Evolutionary conservation across 768 basidiomycete species (phyloP), one percentile per base, ranked within the genome.

Genomic region (Tubosaeta sp.): DNA sequence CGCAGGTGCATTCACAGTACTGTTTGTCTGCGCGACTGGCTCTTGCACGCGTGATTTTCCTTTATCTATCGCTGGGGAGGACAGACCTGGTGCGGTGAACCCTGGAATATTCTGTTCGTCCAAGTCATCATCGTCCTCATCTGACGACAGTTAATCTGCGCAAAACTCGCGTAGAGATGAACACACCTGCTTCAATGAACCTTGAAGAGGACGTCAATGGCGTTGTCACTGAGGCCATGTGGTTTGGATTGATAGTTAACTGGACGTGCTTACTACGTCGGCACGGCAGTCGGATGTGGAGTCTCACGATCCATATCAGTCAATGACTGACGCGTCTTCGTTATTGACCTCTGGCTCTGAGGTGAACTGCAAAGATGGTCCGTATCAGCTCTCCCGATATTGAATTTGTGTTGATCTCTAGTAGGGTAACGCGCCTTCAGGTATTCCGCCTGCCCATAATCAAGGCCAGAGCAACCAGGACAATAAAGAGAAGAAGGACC

Each of bases 61-160:
- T 66, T 91, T 91, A 71, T 81, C 79, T 12, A 48, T 63, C 12
- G 59, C 59, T 16, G 79, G 74, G n/a, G 76, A 66, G 16, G 75
- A 70, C 53, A 83, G 68, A 38, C 75, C 65, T 31, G 87, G 86
- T 65, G 84, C 81, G 6, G 86, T 76, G 75, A 89, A 91, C 10
- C 85, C 82, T 13, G 91, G 90, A 50, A 93, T 88, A 67, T 79
- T 74, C 44, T 86, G 85, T 63, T 93, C 91, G 68, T 91, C 83
- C 43, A 91, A 65, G 67, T 93, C 90, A 56, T 90, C 90, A 39
- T 91, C 89, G 54, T 63, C 62, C 13, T 88, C 86, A 60, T 90
- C 88, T 69, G 50, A 35, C 16, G 29, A 26, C 34, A 33, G 48
- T 66, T 39, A 60, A 32, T 6, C 39, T 13, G 22, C 19, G 41